Percentiles rank a stretch among this genome's conserved stretches.
Conservation (phyloP, 2,329 filamentous ascomycete genomes). For the Thielaviopsis musarum region DNA sequence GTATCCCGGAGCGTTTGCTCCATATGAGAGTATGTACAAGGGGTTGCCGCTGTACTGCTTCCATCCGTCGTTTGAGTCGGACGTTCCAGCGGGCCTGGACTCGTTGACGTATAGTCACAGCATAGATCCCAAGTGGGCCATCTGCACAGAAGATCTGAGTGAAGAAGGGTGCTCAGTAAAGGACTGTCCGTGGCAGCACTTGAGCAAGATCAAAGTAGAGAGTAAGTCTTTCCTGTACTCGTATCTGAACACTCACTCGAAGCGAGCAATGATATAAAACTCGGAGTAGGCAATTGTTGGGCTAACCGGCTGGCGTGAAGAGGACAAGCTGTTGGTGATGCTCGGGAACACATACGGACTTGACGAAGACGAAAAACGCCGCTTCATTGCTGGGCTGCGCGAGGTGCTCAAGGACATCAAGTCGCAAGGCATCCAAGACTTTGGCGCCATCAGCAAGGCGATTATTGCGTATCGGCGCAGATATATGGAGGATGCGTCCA, state of each 20-base stretch:
- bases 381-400: constrained; percentile 46
- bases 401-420: constrained; percentile 44
- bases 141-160: constrained; percentile 65
- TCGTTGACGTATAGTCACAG: constrained; percentile 89
- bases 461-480: constrained; percentile 50
- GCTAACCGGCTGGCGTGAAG: constrained; percentile 24
- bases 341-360: constrained; percentile 51
- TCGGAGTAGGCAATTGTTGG: not conserved
- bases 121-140: constrained; percentile 55
- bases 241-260: not conserved
- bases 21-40: constrained; percentile 71
- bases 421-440: constrained; percentile 44
- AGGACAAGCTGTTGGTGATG: constrained; percentile 56
- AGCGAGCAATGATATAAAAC: not conserved
- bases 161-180: constrained; percentile 53
- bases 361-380: constrained; percentile 40
- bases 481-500: constrained; percentile 47
- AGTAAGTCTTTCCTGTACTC: constrained; percentile 42
- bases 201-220: constrained; percentile 51
- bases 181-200: constrained; percentile 65
- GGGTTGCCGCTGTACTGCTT: constrained; percentile 81
- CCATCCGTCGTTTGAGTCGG: constrained; percentile 56
- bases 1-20: constrained; percentile 20
- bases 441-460: constrained; percentile 46
- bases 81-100: constrained; percentile 59